Base-by-base conservation (phyloP, 2,329 filamentous ascomycete genomes). In the Exserohilum turcica region DNA sequence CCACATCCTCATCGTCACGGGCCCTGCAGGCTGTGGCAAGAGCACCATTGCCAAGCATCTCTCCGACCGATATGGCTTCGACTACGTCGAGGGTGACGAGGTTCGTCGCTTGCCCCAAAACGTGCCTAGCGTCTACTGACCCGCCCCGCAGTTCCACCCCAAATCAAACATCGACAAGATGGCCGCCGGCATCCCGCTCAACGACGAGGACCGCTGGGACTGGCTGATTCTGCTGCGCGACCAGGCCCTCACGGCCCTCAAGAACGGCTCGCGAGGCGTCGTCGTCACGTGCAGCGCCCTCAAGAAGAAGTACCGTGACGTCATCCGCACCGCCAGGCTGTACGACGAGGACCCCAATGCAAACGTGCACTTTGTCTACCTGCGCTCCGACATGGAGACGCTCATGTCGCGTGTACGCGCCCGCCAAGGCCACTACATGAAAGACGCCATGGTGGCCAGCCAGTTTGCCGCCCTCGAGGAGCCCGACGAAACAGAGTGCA, bases 201-300 rank as follows among this genome's bases (percentile, higher is more conserved):
- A 90, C 50, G 94, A 99, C 71, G 88, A 87, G 54, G 94, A 99
- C 77, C 89, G 94, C 60, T 97, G 94, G 94, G 93, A 97, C 79
- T 99, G 94, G 94, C 86, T 99, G 15, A 79, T 80, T 48, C 62
- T 74, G 6, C 74, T 81, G 8, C 77, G 79, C 60, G 76, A 80
- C 60, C 67, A 78, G 61, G 74, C 78, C 3, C 64, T 80, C 55
- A 59, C 55, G 15, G 63, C 73, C 5, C 60, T 78, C 39, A 64
- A 68, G 42, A 39, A 68, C 2, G 72, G 74, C 6, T 63, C 72
- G 24, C 65, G 72, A 24, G 78, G 91, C 43, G 94, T 97, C n/a
- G 90, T 99, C 43, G 84, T 99, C 56, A 96, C 94, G 47, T 99
- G 94, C 82, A 96, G 91, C 10, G 94, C 93, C 1, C 83, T 99